phyloP scores from a whole-genome alignment of 78 protist genomes.

The Chrysochromulina tobinii region DNA sequence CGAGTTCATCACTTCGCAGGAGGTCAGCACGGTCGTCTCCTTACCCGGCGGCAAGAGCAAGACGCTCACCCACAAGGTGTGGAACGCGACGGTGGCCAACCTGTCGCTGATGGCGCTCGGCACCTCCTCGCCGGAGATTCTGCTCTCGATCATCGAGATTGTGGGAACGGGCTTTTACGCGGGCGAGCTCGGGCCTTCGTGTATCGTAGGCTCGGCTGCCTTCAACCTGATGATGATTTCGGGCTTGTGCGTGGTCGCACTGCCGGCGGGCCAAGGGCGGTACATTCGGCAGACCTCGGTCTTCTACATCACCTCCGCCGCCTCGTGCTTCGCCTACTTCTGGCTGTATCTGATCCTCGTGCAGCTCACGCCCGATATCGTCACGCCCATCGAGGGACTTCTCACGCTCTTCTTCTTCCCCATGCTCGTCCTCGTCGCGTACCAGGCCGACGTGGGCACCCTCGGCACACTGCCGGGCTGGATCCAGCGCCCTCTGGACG shows the following conservation, averaged over 20 bases:
- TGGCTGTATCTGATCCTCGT: neutral
- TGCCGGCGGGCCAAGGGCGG: neutral
- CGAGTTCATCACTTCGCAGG: slow-evolving; percentile 29
- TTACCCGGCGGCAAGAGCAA: neutral
- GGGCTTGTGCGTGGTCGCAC: slow-evolving; percentile 25
- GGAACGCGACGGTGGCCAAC: slow-evolving; percentile 48
- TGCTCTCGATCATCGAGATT: neutral
- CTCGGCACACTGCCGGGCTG: too few species aligned
- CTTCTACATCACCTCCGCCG: neutral
- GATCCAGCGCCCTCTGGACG: too few species aligned
- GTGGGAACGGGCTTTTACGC: neutral
- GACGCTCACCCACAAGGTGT: neutral
- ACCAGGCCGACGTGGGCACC: neutral
- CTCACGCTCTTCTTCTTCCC: neutral
- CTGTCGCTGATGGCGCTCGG: slow-evolving; percentile 52
- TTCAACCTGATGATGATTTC: slow-evolving; percentile 41
- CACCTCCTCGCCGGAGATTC: slow-evolving; percentile 40
- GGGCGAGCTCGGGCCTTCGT: slow-evolving; percentile 29
- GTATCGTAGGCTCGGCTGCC: slow-evolving; percentile 36
- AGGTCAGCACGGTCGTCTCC: neutral
- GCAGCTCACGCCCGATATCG: neutral
- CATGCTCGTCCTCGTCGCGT: neutral
- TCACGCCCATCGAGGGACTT: neutral
- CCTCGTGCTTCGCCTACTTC: slow-evolving; percentile 20
- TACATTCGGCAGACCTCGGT: neutral